phyloP scores from a whole-genome alignment of 208 protist genomes.

The Novymonas esmeraldas region DNA sequence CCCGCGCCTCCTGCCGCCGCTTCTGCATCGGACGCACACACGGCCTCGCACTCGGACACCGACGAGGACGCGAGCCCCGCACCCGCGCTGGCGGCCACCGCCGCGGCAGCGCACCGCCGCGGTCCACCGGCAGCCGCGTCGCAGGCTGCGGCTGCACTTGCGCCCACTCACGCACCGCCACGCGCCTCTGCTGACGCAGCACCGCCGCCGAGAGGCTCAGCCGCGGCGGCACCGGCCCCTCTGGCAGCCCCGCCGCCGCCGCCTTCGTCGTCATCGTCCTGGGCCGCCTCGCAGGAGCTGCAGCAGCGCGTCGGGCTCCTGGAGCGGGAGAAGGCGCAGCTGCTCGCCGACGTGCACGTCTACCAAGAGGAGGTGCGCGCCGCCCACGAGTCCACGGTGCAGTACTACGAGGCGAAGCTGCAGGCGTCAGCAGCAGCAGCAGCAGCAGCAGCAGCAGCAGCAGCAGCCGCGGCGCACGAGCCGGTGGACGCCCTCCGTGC shows the following conservation, averaged over 20 bases:
- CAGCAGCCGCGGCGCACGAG: neutral
- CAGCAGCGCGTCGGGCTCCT: constrained; percentile 21
- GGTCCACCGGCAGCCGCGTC: constrained; percentile 6
- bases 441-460: constrained; percentile 1
- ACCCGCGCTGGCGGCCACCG: neutral
- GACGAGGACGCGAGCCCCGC: neutral
- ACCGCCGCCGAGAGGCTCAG: too few species aligned
- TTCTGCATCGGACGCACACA: too few species aligned
- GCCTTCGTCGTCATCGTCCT: too few species aligned
- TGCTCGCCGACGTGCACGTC: constrained; percentile 22
- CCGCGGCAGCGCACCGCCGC: neutral
- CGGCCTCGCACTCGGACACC: too few species aligned
- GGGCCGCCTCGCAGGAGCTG: neutral
- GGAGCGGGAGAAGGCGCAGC: constrained; percentile 34
- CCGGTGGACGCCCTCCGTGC: constrained; percentile 7
- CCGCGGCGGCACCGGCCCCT: neutral
- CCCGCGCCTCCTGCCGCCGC: too few species aligned
- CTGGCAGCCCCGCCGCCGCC: too few species aligned
- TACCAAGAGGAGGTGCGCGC: constrained; percentile 51
- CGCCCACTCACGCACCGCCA: too few species aligned
- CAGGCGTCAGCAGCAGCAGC: neutral
- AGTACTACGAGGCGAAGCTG: constrained; percentile 51
- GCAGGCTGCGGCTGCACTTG: too few species aligned
- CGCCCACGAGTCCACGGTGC: constrained; percentile 40
- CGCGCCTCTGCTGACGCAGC: too few species aligned